phyloP scores from a whole-genome alignment of 208 protist genomes.

The Leishmania tropica region DNA sequence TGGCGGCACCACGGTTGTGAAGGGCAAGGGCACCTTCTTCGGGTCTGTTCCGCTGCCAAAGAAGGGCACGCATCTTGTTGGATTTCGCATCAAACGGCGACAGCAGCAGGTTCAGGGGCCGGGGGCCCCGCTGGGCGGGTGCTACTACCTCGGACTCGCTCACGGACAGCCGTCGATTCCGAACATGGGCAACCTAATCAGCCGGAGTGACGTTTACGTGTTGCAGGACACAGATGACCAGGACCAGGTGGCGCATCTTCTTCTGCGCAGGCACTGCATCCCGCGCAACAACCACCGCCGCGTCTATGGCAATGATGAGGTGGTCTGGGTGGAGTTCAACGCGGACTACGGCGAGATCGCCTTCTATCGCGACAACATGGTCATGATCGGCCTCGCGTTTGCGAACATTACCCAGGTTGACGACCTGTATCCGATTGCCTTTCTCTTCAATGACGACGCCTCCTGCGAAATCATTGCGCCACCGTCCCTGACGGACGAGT shows the following conservation, averaged over 20 bases:
- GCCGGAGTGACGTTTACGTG: conserved; percentile 78
- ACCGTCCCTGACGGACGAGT: conserved; percentile 53
- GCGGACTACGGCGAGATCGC: conserved; percentile 83
- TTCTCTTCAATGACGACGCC: conserved; percentile 90
- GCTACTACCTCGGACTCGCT: conserved; percentile 88
- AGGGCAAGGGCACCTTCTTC: conserved; percentile 80
- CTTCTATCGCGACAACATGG: conserved; percentile 88
- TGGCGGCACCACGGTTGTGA: conserved; percentile 52
- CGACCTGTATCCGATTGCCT: conserved; percentile 87
- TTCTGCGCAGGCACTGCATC: conserved; percentile 72
- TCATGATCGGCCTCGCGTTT: conserved; percentile 86
- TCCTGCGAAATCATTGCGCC: conserved; percentile 80
- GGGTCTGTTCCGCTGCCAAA: conserved; percentile 63
- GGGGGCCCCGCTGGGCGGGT: conserved; percentile 80
- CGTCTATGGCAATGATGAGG: conserved; percentile 85
- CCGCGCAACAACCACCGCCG: conserved; percentile 73
- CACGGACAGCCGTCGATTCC: conserved; percentile 69
- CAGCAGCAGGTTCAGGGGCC: conserved; percentile 62
- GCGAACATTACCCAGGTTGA: conserved; percentile 71
- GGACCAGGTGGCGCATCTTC: conserved; percentile 82
- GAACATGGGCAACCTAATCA: conserved; percentile 77
- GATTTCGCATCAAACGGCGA: conserved; percentile 79
- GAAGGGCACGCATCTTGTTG: conserved; percentile 73
- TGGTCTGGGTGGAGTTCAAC: conserved; percentile 91
- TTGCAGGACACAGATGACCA: conserved; percentile 90